A percentile compares a stretch with the other conserved stretches of the same genome.
Conservation (phyloP, 169 alveolate species). For the Plasmodium cynomolgi region DNA sequence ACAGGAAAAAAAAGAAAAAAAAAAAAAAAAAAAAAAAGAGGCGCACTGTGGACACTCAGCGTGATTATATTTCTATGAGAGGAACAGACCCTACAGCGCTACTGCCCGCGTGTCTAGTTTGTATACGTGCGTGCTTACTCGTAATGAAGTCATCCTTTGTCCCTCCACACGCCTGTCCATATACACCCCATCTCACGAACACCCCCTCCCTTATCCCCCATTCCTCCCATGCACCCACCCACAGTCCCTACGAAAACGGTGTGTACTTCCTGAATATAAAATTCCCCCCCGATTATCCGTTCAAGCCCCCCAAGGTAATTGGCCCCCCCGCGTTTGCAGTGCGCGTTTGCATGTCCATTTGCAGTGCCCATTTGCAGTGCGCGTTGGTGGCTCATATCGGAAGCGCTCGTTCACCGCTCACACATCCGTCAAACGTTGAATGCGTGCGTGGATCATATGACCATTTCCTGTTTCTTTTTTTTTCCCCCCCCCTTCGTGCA, state of each 20-base stretch:
- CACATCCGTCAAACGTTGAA: not conserved
- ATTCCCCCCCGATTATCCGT: slow-evolving; percentile 99
- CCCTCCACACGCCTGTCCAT: slow-evolving; percentile 21
- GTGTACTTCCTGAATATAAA: slow-evolving; percentile 97
- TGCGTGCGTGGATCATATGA: not conserved
- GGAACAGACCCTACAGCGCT: not conserved
- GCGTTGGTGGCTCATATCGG: not conserved
- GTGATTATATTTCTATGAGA: too few relatives aligned
- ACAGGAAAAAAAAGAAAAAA: slow-evolving; percentile 19
- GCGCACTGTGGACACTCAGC: not conserved
- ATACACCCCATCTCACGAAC: slow-evolving; percentile 5
- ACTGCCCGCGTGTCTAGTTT: not conserved
- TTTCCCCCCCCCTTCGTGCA: slow-evolving; percentile 15
- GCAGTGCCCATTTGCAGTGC: not conserved
- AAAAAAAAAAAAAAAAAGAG: not conserved
- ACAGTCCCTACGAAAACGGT: slow-evolving; percentile 97
- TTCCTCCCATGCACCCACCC: slow-evolving; percentile 21
- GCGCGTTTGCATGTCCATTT: not conserved
- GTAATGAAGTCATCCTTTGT: not conserved
- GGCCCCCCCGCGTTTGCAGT: not conserved
- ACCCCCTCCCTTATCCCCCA: not conserved
- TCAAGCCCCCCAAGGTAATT: slow-evolving; percentile 98
- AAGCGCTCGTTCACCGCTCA: not conserved
- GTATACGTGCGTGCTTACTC: not conserved
- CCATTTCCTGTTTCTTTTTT: not conserved